Base-by-base conservation (phyloP, 495 filamentous ascomycete species). In the Neurospora tetrasperma region DNA sequence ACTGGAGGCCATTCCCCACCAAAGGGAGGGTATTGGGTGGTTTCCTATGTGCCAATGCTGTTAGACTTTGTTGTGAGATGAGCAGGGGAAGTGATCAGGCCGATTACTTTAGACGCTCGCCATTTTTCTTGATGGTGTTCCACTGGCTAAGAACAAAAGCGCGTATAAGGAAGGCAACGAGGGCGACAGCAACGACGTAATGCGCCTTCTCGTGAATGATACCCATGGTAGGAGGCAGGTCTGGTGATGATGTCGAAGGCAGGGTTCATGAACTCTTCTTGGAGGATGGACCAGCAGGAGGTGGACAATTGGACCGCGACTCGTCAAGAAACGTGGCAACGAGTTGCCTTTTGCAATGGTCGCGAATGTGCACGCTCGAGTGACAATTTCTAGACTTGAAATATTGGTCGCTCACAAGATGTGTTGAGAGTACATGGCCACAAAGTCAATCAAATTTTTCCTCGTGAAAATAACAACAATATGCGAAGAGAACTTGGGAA, bases 21-120 rank as follows among this genome's bases (percentile, higher is more conserved):
- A 90, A 73, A 9, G 88, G 88, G 3, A 89, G 79, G 3, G 88
- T 89, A 70, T 87, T 83, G 27, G 88, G 87, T 0, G 88, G 86
- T 38, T 81, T 82, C 69, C 84, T 86, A 68, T 16, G 38, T 20
- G 40, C 1, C 9, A 35, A 0, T 5, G 5, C 42, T 35, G 14
- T 41, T 70, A 20, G 54, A 48, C 0, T 43, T 1, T 38, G 35
- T 38, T 35, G 14, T 2, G 6, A 10, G n/a, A 3, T 42, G 5
- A 10, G 9, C 1, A 27, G 14, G 39, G 18, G 38, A 59, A 31
- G 31, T 38, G 10, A 31, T 1, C 1, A 1, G 2, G 35, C 7
- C 14, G 20, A 75, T 20, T 46, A 81, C 80, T 71, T 76, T 3
- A 82, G 40, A 6, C 71, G 74, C 42, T 77, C n/a, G 1, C 80